phyloP scores from a whole-genome alignment of 495 filamentous ascomycete species.

The Penicillium parvum region DNA sequence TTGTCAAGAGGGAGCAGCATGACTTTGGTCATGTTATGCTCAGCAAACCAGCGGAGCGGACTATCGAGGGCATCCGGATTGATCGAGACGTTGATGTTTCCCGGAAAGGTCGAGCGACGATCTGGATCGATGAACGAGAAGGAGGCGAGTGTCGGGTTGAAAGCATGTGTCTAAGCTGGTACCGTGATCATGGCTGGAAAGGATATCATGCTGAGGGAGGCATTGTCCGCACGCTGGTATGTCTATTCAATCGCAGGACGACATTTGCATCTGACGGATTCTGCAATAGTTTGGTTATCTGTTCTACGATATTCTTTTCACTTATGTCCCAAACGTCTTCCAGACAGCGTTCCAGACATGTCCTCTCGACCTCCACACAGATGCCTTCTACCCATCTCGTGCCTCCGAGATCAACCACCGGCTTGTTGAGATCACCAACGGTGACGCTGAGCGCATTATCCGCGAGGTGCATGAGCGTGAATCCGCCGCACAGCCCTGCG shows the following conservation, averaged over 20 bases:
- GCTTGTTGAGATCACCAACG: slow-evolving; percentile 77
- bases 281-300: slow-evolving; percentile 66
- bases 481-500: slow-evolving; percentile 66
- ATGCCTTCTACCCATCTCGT: slow-evolving; percentile 83
- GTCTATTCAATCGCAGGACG: not conserved
- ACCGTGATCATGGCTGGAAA: slow-evolving; percentile 81
- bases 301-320: slow-evolving; percentile 90
- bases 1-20: slow-evolving; percentile 85
- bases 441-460: slow-evolving; percentile 63
- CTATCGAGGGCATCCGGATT: slow-evolving; percentile 70
- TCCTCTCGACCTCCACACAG: slow-evolving; percentile 87
- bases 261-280: not conserved
- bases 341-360: slow-evolving; percentile 92
- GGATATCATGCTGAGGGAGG: slow-evolving; percentile 91
- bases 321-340: slow-evolving; percentile 94
- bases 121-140: slow-evolving; percentile 77
- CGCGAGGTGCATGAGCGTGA: slow-evolving; percentile 61
- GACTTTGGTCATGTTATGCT: slow-evolving; percentile 86
- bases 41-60: slow-evolving; percentile 66
- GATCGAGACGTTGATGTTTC: slow-evolving; percentile 46
- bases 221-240: slow-evolving; percentile 74
- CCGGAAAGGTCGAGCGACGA: slow-evolving; percentile 60
- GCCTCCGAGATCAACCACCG: slow-evolving; percentile 86
- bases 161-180: slow-evolving; percentile 86
- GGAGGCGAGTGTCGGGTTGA: slow-evolving; percentile 77